Conservation (phyloP, 179 eudicot genomes). For the Actinidia chinensis region DNA sequence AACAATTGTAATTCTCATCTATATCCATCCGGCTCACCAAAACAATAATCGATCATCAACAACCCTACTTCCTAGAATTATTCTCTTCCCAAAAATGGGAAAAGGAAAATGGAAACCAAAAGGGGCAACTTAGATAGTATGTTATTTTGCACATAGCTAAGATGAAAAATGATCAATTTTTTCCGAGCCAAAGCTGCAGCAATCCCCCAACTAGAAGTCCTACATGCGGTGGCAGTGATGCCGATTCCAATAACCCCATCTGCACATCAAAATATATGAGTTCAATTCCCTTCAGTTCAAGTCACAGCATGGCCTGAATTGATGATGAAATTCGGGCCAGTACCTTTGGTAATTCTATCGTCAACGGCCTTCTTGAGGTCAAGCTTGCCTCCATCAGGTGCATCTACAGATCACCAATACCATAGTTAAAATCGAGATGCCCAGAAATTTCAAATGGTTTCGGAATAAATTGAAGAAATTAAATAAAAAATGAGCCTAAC, state of each 20-base stretch:
- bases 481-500: not conserved
- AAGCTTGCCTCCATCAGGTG: constrained; percentile 93
- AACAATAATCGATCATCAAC: not conserved
- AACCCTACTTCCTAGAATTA: not conserved
- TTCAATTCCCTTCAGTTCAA: not conserved
- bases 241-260: constrained; percentile 91
- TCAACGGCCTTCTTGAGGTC: constrained; percentile 70
- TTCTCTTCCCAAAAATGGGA: not conserved
- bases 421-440: not conserved
- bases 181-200: constrained; percentile 73
- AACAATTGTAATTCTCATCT: no score
- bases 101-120: not conserved
- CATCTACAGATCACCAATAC: constrained; percentile 2
- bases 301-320: not conserved
- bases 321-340: not conserved
- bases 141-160: not conserved
- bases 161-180: constrained; percentile 42
- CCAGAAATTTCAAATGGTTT: not conserved
- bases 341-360: constrained; percentile 78
- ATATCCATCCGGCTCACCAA: no score
- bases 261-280: constrained; percentile 27
- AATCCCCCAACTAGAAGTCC: constrained; percentile 83
- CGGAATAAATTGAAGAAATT: not conserved
- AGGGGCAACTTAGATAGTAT: not conserved
- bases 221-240: constrained; percentile 83